Conservation (phyloP, 768 basidiomycete species). For the Calocybe cyanea region DNA sequence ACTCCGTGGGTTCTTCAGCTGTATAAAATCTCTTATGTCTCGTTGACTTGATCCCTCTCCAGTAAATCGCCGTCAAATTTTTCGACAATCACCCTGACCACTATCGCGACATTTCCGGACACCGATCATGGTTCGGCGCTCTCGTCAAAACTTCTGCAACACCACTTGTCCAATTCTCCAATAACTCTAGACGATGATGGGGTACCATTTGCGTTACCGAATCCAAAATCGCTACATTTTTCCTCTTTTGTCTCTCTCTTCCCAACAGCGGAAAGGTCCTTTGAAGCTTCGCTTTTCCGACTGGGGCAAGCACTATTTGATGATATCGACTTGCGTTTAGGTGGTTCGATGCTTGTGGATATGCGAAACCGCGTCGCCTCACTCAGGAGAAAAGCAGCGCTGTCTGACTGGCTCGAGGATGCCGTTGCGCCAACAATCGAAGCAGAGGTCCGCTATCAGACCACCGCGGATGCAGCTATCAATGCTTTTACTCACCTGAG, state of each 20-base stretch:
- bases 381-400: slow-evolving; percentile 70
- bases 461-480: slow-evolving; percentile 40
- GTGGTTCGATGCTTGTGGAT: slow-evolving; percentile 50
- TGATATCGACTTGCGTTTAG: slow-evolving; percentile 64
- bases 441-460: slow-evolving; percentile 46
- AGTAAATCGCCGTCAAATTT: slow-evolving; percentile 60
- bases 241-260: slow-evolving; percentile 73
- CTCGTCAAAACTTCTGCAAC: slow-evolving; percentile 63
- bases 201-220: slow-evolving; percentile 66
- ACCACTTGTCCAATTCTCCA: slow-evolving; percentile 71
- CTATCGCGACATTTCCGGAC: slow-evolving; percentile 36
- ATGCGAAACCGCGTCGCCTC: slow-evolving; percentile 56
- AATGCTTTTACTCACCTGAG: slow-evolving; percentile 76
- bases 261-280: slow-evolving; percentile 62
- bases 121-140: slow-evolving; percentile 33
- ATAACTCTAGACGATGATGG: slow-evolving; percentile 69
- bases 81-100: slow-evolving; percentile 52
- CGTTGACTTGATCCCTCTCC: slow-evolving; percentile 4
- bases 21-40: not conserved
- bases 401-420: slow-evolving; percentile 83
- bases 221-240: slow-evolving; percentile 61
- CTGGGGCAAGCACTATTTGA: slow-evolving; percentile 90
- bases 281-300: slow-evolving; percentile 81
- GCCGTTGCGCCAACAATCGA: slow-evolving; percentile 71
- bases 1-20: slow-evolving; percentile 41